phyloP scores from a whole-genome alignment of 2,329 filamentous ascomycete species.

The Xylaria sp. region DNA sequence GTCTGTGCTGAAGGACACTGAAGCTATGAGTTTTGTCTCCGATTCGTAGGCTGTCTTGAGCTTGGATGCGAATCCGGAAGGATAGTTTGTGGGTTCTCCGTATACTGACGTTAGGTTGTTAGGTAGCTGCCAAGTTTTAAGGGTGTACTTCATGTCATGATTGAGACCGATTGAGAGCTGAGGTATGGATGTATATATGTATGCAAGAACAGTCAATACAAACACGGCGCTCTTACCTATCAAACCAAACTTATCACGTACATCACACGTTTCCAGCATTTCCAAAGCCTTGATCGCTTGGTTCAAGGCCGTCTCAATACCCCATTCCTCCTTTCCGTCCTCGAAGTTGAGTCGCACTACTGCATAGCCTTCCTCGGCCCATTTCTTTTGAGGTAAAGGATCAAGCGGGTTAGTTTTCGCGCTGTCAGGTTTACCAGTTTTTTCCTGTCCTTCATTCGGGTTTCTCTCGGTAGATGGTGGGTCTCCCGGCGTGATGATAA shows the following conservation, averaged over 20 bases:
- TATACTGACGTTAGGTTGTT: conserved; percentile 33
- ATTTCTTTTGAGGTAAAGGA: conserved; percentile 70
- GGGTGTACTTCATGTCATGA: neutral
- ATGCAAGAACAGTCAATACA: neutral
- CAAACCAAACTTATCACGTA: conserved; percentile 14
- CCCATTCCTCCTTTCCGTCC: conserved; percentile 28
- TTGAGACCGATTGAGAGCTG: neutral
- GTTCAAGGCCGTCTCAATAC: conserved; percentile 22
- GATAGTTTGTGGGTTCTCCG: conserved; percentile 40
- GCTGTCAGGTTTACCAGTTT: neutral
- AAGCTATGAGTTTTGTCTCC: conserved; percentile 45
- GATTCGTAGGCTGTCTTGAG: conserved; percentile 38
- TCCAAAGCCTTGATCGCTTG: conserved; percentile 38
- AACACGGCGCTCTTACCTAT: neutral
- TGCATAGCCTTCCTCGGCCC: conserved; percentile 76
- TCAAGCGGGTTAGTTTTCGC: conserved; percentile 47
- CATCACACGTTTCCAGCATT: conserved; percentile 48
- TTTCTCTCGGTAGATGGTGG: conserved; percentile 35
- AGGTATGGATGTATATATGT: neutral
- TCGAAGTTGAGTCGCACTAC: conserved; percentile 63
- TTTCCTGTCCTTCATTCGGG: neutral
- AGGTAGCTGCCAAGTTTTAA: conserved; percentile 5
- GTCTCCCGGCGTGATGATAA: conserved; percentile 46
- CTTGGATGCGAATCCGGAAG: conserved; percentile 29
- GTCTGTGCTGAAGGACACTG: conserved; percentile 48